A percentile compares a stretch with the other conserved stretches of the same genome.
phyloP scores from a whole-genome alignment of 805 yeast species.

The Ogataea dorogensis region DNA sequence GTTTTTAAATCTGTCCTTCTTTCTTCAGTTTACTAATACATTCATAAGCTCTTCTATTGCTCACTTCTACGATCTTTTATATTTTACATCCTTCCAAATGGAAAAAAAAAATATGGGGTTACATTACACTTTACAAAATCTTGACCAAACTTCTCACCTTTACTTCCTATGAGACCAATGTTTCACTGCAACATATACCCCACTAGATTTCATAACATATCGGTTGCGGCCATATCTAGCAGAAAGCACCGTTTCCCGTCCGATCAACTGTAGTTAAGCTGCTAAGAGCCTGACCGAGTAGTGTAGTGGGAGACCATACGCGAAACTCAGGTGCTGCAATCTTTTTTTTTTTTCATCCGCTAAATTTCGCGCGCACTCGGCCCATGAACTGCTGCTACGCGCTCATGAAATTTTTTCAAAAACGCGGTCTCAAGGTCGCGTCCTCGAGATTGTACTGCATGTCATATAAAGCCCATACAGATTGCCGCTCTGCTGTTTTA shows the following conservation, averaged over 20 bases:
- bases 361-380: constrained; percentile 3
- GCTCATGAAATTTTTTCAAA: background rate
- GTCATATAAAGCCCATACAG: background rate
- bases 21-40: too few relatives aligned
- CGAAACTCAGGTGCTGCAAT: constrained; percentile 51
- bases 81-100: too few relatives aligned
- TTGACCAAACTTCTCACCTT: background rate
- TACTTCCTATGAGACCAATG: too few relatives aligned
- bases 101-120: background rate
- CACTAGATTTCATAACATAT: constrained; percentile 12
- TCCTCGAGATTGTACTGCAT: background rate
- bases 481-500: too few relatives aligned
- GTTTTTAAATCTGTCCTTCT: background rate
- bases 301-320: constrained; percentile 59
- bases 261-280: constrained; percentile 59
- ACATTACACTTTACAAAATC: background rate
- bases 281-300: constrained; percentile 41
- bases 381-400: background rate
- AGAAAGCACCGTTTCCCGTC: constrained; percentile 63
- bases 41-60: background rate
- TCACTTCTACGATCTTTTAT: background rate
- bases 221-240: constrained; percentile 61
- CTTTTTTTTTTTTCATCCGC: constrained; percentile 12
- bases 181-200: constrained; percentile 9
- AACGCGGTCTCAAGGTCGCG: constrained; percentile 3